Percentiles rank a stretch among this genome's conserved stretches.
These are phyloP conservation scores for Lathyrus aphaca DNA, from an alignment of 306 rosid genomes.

Conservation along the genomic window DNA sequence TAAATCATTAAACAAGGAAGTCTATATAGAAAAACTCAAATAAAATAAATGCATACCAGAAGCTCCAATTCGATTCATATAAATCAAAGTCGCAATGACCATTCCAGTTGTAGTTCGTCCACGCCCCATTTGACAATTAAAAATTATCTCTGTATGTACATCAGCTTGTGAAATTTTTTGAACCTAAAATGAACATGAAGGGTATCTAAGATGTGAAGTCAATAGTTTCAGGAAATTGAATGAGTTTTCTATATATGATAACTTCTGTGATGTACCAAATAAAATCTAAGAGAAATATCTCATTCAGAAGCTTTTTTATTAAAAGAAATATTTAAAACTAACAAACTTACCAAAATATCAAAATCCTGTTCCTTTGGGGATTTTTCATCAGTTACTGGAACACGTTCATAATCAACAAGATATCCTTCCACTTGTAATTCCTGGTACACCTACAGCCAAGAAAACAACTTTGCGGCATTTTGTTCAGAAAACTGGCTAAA, in stretches of 20 bases:
- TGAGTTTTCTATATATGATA: conserved; percentile 8
- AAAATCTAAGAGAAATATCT: conserved; percentile 9
- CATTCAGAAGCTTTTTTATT: background rate
- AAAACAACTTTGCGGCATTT: conserved; percentile 44
- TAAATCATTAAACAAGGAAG: conserved; percentile 26
- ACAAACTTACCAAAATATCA: conserved; percentile 77
- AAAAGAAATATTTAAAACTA: conserved; percentile 11
- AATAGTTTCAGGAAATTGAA: conserved; percentile 14
- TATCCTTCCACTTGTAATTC: conserved; percentile 78
- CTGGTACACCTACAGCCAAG: conserved; percentile 71
- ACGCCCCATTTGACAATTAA: conserved; percentile 99
- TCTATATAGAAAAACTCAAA: background rate
- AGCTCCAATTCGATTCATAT: conserved; percentile 80
- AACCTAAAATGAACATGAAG: conserved; percentile 63
- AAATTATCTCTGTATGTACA: conserved; percentile 73
- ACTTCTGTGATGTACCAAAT: conserved; percentile 24
- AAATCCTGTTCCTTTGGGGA: conserved; percentile 86
- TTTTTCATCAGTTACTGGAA: conserved; percentile 94
- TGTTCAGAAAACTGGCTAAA: conserved; percentile 30
- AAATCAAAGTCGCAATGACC: conserved; percentile 91
- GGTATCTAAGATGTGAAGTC: conserved; percentile 39
- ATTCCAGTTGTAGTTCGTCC: conserved; percentile 95
- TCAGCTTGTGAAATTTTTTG: conserved; percentile 79
- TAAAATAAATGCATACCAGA: conserved; percentile 56
- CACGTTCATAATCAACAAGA: conserved; percentile 91